A percentile compares a stretch with the other conserved stretches of the same genome.
These are phyloP conservation scores for Ophiostoma quercus DNA, from an alignment of 2,329 filamentous ascomycete genomes.

Conservation along the genomic window DNA sequence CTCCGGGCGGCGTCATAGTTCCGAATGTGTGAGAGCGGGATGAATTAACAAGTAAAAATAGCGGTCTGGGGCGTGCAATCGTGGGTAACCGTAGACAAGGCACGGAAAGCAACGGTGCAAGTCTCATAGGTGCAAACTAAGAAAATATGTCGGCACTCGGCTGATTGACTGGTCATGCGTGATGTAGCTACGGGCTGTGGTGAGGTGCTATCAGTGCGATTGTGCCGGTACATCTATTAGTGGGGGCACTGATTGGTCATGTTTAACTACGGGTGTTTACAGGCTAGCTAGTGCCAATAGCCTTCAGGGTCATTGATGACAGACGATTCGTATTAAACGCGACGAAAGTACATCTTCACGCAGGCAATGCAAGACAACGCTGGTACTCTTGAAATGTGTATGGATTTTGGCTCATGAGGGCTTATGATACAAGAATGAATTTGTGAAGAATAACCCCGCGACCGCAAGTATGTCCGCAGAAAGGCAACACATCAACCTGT, in stretches of 20 bases:
- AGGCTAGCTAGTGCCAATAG: neutral
- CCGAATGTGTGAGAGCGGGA: neutral
- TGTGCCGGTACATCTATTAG: neutral
- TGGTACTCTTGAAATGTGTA: neutral
- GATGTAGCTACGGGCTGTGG: neutral
- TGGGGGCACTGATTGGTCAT: constrained; percentile 9
- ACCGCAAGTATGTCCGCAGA: neutral
- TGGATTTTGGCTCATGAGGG: neutral
- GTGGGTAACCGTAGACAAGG: neutral
- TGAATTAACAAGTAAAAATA: neutral
- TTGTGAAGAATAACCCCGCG: neutral
- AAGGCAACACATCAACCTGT: neutral
- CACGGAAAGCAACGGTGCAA: neutral
- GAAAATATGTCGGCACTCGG: neutral
- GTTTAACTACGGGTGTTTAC: neutral
- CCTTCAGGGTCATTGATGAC: neutral
- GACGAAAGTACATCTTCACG: neutral
- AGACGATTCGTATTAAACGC: neutral
- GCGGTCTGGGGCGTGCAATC: neutral
- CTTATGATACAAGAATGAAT: neutral
- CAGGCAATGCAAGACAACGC: neutral
- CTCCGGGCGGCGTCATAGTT: constrained; percentile 14
- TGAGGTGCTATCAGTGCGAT: neutral
- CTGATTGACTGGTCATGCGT: neutral
- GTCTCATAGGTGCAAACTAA: constrained; percentile 7